These are phyloP conservation scores for Hypoxylon fuscum DNA, from an alignment of 495 filamentous ascomycete genomes.

Conservation along the genomic window DNA sequence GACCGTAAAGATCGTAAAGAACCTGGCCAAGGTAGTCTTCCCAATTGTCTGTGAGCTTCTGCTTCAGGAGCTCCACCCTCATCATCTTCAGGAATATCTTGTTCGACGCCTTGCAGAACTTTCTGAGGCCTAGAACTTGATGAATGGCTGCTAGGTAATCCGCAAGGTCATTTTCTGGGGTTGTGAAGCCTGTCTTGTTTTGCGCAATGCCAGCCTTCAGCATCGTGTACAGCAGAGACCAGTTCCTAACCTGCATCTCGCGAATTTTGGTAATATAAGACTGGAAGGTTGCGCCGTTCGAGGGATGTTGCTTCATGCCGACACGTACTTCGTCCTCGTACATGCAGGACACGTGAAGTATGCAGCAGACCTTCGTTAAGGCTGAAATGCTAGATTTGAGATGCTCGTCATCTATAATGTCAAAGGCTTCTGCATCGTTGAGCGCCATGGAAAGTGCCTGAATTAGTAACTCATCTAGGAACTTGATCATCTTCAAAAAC, in stretches of 20 bases:
- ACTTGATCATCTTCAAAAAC: conserved; percentile 78
- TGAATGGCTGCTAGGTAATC: conserved; percentile 82
- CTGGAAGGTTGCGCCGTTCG: conserved; percentile 50
- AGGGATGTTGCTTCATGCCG: conserved; percentile 63
- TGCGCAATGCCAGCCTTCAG: conserved; percentile 78
- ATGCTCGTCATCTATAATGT: conserved; percentile 83
- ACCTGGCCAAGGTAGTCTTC: conserved; percentile 85
- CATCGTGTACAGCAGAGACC: conserved; percentile 80
- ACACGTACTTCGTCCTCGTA: conserved; percentile 84
- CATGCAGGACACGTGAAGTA: conserved; percentile 80
- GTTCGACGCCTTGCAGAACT: conserved; percentile 84
- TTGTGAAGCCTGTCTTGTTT: conserved; percentile 67
- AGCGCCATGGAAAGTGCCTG: conserved; percentile 70
- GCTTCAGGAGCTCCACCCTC: conserved; percentile 78
- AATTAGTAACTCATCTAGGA: conserved; percentile 76
- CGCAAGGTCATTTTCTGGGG: conserved; percentile 72
- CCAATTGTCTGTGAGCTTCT: conserved; percentile 71
- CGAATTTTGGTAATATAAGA: conserved; percentile 76
- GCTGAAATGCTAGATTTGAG: conserved; percentile 74
- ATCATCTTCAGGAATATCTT: conserved; percentile 89
- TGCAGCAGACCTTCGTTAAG: conserved; percentile 69
- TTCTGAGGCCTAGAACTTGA: conserved; percentile 82
- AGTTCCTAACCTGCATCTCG: conserved; percentile 88
- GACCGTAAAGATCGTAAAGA: conserved; percentile 86
- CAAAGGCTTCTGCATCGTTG: conserved; percentile 76